Evolutionary conservation across 352 stramenopile genomes (phyloP).

Genomic region (Phytophthora pinifolia): DNA sequence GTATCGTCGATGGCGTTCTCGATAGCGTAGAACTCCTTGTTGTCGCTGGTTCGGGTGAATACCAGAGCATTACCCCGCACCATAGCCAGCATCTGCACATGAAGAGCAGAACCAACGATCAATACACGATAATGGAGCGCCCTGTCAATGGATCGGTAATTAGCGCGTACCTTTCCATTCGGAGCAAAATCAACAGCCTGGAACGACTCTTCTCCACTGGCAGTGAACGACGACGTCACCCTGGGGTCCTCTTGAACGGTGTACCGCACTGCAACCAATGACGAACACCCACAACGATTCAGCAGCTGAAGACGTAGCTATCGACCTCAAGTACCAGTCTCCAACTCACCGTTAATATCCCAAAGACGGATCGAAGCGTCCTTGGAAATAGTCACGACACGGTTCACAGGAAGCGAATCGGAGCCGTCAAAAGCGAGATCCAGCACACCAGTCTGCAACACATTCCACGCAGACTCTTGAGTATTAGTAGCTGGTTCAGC

Average conservation of each 20-base stretch:
- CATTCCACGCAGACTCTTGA: neutral
- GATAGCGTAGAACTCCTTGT: conserved; percentile 50
- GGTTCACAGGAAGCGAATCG: conserved; percentile 65
- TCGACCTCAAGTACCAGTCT: neutral
- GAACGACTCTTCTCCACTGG: conserved; percentile 54
- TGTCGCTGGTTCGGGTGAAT: conserved; percentile 57
- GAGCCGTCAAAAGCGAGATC: conserved; percentile 80
- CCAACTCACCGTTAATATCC: conserved; percentile 74
- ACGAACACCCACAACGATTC: neutral
- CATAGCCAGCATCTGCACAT: conserved; percentile 53
- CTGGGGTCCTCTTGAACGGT: conserved; percentile 77
- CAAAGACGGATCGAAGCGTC: conserved; percentile 74
- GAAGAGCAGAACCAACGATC: neutral
- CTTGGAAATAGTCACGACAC: conserved; percentile 77
- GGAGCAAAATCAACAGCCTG: conserved; percentile 64
- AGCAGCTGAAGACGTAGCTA: neutral
- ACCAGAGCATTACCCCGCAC: conserved; percentile 55
- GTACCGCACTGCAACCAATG: conserved; percentile 58
- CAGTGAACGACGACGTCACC: conserved; percentile 60
- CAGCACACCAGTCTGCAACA: conserved; percentile 60
- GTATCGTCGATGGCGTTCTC: conserved; percentile 59
- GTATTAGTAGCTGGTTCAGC: conserved; percentile 6
- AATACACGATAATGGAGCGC: neutral
- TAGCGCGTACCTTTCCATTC: conserved; percentile 54
- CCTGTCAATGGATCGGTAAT: neutral